Percentiles rank a stretch among this genome's conserved stretches.
These are phyloP conservation scores for Agaricus subrufescens DNA, from an alignment of 768 basidiomycete species.

Conservation along the genomic window DNA sequence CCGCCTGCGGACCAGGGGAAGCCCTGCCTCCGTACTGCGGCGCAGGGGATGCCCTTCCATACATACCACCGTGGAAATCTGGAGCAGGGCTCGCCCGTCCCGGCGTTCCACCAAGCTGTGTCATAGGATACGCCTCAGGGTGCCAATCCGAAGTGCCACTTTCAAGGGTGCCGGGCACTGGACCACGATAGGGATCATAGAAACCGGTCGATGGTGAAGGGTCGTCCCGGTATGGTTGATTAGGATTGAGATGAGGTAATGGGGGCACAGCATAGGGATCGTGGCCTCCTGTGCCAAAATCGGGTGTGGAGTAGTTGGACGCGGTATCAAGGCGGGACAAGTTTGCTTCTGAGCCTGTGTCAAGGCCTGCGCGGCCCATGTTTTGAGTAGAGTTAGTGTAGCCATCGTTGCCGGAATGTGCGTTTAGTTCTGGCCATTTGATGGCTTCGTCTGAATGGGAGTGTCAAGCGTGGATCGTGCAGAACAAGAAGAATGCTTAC, in stretches of 20 bases:
- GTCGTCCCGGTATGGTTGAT: constrained; percentile 73
- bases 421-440: constrained; percentile 87
- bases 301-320: constrained; percentile 41
- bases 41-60: constrained; percentile 25
- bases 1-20: constrained; percentile 25
- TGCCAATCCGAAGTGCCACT: constrained; percentile 38
- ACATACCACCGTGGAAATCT: constrained; percentile 30
- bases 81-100: constrained; percentile 34
- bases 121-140: constrained; percentile 73
- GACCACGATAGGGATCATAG: constrained; percentile 80
- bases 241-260: constrained; percentile 75
- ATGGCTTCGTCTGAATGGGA: constrained; percentile 64
- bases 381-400: constrained; percentile 47
- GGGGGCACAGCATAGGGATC: constrained; percentile 86
- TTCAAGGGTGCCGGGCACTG: constrained; percentile 62
- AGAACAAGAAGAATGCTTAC: constrained; percentile 39
- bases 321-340: constrained; percentile 48
- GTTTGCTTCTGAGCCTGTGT: constrained; percentile 56
- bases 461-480: constrained; percentile 8
- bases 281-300: constrained; percentile 38
- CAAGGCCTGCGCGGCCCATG: constrained; percentile 71
- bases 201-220: constrained; percentile 45
- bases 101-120: constrained; percentile 18
- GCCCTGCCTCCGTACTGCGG: constrained; percentile 26
- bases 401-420: constrained; percentile 34